phyloP scores from a whole-genome alignment of 495 filamentous ascomycete species.

The Aspergillus avenaceus region DNA sequence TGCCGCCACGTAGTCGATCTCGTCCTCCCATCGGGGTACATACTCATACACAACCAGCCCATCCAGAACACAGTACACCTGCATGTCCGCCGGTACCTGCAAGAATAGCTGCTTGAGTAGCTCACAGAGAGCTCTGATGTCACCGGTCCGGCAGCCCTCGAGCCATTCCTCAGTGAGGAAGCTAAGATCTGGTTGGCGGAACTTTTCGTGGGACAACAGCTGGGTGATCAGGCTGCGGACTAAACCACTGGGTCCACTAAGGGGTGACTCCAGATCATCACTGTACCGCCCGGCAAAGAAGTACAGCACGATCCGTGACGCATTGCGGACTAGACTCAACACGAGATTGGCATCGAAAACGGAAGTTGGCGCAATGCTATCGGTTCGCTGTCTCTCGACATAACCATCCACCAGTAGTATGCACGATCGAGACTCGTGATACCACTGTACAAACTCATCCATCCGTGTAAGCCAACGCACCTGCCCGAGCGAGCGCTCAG shows the following conservation, averaged over 20 bases:
- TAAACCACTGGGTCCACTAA: not conserved
- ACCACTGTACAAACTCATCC: not conserved
- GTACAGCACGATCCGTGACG: not conserved
- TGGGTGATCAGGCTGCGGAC: not conserved
- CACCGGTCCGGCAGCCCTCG: not conserved
- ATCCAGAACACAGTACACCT: not conserved
- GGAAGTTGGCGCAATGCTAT: not conserved
- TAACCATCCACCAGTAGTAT: not conserved
- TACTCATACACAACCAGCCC: not conserved
- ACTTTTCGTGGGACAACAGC: not conserved
- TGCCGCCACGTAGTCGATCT: not conserved
- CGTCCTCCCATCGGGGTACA: not conserved
- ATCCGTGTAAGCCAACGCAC: not conserved
- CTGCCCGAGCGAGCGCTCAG: not conserved
- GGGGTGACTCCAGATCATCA: not conserved
- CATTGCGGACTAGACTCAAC: not conserved
- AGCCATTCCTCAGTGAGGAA: not conserved
- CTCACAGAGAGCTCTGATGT: not conserved
- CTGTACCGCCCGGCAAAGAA: not conserved
- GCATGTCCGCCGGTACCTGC: not conserved
- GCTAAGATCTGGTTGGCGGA: not conserved
- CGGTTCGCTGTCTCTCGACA: not conserved
- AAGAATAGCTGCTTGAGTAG: not conserved
- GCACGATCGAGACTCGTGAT: not conserved
- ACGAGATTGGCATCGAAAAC: not conserved